Conservation (phyloP, 2,329 filamentous ascomycete species). For the Talaromyces sp. region DNA sequence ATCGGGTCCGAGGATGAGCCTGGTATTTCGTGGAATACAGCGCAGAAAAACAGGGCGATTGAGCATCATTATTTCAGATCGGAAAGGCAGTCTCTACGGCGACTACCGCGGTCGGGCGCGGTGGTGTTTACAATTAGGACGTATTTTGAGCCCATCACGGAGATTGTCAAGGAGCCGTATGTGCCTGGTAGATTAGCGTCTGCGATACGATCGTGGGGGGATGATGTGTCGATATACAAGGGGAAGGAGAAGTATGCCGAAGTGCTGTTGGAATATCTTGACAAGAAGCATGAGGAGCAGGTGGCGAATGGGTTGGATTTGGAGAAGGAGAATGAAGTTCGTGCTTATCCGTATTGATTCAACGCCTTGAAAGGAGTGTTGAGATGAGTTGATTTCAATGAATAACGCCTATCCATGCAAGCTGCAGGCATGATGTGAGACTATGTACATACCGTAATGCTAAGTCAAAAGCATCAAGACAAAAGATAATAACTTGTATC, state of each 20-base stretch:
- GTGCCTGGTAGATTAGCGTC: constrained; percentile 76
- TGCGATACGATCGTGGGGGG: constrained; percentile 76
- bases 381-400: constrained; percentile 5
- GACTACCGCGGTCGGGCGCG: constrained; percentile 57
- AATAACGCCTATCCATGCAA: constrained; percentile 7
- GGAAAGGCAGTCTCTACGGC: constrained; percentile 67
- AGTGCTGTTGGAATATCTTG: constrained; percentile 72
- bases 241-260: constrained; percentile 70
- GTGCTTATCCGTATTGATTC: constrained; percentile 59
- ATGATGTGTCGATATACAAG: constrained; percentile 74
- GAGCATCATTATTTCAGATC: constrained; percentile 73
- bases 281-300: constrained; percentile 71
- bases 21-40: constrained; percentile 68
- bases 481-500: background rate
- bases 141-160: constrained; percentile 70
- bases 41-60: constrained; percentile 69
- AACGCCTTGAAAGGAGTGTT: background rate
- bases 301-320: constrained; percentile 63
- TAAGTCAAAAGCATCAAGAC: background rate
- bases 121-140: constrained; percentile 75
- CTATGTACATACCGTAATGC: constrained; percentile 2
- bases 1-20: constrained; percentile 70
- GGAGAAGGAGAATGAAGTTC: constrained; percentile 57
- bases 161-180: constrained; percentile 67
- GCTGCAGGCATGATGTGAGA: background rate